Conservation (phyloP, 2,329 filamentous ascomycete genomes). For the Claviceps capensis region DNA sequence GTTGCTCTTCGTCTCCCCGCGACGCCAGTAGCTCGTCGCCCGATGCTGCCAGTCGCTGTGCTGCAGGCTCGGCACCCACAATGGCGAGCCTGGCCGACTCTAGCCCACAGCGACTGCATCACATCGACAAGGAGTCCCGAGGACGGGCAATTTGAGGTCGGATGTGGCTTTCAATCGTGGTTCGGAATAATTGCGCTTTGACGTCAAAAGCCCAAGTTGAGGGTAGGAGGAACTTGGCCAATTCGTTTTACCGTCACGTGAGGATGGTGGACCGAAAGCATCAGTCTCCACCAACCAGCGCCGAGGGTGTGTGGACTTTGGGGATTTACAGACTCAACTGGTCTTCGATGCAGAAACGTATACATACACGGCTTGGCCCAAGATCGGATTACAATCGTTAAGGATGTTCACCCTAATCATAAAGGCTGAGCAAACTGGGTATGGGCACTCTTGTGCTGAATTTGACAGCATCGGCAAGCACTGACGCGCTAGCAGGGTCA, state of each 20-base stretch:
- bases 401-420: slow-evolving; percentile 52
- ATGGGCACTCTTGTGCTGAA: slow-evolving; percentile 14
- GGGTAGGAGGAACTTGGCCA: too few relatives aligned
- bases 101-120: slow-evolving; percentile 59
- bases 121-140: slow-evolving; percentile 10
- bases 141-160: not conserved
- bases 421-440: slow-evolving; percentile 59
- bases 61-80: slow-evolving; percentile 52
- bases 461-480: not conserved
- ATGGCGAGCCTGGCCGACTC: slow-evolving; percentile 47
- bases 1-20: slow-evolving; percentile 35
- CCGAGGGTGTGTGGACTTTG: not conserved
- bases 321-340: not conserved
- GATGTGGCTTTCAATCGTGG: not conserved
- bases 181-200: not conserved
- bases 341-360: not conserved
- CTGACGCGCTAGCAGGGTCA: slow-evolving; percentile 48
- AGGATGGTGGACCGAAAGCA: not conserved
- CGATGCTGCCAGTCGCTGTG: slow-evolving; percentile 31
- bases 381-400: not conserved
- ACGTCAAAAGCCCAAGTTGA: not conserved
- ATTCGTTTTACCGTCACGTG: not conserved
- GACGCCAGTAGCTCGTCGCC: slow-evolving; percentile 36
- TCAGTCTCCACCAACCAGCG: not conserved
- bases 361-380: not conserved